A percentile compares a stretch with the other conserved stretches of the same genome.
Conservation (phyloP, 108 stramenopile genomes). For the Nannochloropsis gaditana region DNA sequence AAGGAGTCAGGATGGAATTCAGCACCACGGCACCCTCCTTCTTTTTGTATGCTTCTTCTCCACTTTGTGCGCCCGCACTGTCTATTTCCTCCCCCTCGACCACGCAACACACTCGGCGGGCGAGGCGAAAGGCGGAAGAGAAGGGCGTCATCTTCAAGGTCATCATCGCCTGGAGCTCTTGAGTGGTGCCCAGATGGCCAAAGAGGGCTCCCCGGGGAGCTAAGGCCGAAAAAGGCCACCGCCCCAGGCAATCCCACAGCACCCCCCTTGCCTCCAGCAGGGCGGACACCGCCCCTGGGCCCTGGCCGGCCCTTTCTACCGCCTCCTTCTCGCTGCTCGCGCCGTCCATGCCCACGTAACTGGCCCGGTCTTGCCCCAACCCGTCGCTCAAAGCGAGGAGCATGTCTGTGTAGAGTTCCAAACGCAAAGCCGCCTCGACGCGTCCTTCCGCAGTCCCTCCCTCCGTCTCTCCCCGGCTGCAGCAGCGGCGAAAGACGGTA, state of each 20-base stretch:
- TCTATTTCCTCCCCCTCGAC: neutral
- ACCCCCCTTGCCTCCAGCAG: slow-evolving; percentile 22
- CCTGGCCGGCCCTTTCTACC: too few relatives aligned
- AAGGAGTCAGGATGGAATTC: neutral
- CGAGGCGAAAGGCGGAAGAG: neutral
- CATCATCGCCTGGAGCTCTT: slow-evolving; percentile 43
- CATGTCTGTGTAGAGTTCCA: slow-evolving; percentile 51
- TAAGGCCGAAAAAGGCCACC: slow-evolving; percentile 31
- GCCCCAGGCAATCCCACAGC: slow-evolving; percentile 24
- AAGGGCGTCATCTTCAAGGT: slow-evolving; percentile 23
- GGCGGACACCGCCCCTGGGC: neutral
- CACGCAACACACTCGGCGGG: neutral
- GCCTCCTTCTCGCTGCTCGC: neutral
- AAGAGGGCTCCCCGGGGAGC: slow-evolving; percentile 28
- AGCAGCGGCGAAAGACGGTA: slow-evolving; percentile 34
- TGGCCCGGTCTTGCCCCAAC: neutral
- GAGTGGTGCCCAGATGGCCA: slow-evolving; percentile 42
- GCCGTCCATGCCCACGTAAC: neutral
- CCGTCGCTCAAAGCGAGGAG: slow-evolving; percentile 42
- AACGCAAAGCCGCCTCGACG: slow-evolving; percentile 27
- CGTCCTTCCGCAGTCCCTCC: neutral
- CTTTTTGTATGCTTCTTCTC: neutral
- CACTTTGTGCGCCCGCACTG: neutral
- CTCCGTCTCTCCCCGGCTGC: slow-evolving; percentile 26
- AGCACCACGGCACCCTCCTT: neutral